Conservation (phyloP, 139 green algal genomes). For the Chlamydomonas incerta region DNA sequence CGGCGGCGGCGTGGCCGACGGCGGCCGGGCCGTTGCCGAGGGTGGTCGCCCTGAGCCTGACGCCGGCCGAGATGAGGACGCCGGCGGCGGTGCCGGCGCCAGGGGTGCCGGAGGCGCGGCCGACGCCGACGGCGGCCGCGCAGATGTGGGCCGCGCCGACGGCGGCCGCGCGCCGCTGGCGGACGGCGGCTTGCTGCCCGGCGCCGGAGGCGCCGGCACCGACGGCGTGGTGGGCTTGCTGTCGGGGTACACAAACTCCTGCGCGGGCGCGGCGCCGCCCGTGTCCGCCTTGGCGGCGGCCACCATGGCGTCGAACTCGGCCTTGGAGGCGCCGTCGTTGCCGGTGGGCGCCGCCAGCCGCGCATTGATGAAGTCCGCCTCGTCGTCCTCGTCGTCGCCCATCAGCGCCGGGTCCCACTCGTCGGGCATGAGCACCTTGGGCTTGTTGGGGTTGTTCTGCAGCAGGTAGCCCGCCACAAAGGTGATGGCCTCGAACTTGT, state of each 20-base stretch:
- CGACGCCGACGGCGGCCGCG: not conserved
- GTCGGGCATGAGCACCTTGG: slow-evolving; percentile 49
- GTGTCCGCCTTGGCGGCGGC: not conserved
- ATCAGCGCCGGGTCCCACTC: slow-evolving; percentile 53
- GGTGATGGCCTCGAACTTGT: slow-evolving; percentile 70
- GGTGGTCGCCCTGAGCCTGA: no score
- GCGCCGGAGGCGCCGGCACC: not conserved
- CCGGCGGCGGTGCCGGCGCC: no score
- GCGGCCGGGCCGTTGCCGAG: not conserved
- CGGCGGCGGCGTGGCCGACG: not conserved
- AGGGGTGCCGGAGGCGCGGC: not conserved
- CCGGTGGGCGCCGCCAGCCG: not conserved
- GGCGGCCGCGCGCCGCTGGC: not conserved
- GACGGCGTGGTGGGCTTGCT: not conserved
- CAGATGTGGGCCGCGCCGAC: slow-evolving; percentile 17
- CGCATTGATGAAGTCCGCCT: slow-evolving; percentile 54
- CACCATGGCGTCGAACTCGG: not conserved
- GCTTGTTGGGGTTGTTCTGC: slow-evolving; percentile 90
- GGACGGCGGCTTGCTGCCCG: not conserved
- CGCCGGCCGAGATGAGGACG: not conserved
- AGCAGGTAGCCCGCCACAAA: slow-evolving; percentile 85
- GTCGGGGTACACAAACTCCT: no score
- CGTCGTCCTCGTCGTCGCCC: slow-evolving; percentile 68
- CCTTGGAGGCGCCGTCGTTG: not conserved
- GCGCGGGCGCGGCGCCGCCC: not conserved